These are phyloP conservation scores for Amanita rimosa DNA, from an alignment of 768 basidiomycete genomes.

Conservation along the genomic window DNA sequence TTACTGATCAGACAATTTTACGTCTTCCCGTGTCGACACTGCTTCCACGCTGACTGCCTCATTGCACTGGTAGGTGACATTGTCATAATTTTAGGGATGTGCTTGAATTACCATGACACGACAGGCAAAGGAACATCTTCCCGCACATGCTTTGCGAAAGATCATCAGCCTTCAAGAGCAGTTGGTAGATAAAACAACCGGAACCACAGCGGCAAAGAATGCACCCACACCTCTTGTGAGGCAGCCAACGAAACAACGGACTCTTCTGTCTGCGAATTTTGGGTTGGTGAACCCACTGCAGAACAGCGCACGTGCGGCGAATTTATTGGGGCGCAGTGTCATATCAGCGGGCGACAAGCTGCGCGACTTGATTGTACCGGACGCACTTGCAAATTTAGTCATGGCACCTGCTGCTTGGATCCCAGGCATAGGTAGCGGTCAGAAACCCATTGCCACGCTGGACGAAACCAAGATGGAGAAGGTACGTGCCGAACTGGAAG, in stretches of 20 bases:
- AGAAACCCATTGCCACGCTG: constrained; percentile 28
- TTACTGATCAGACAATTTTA: constrained; percentile 91
- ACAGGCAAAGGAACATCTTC: constrained; percentile 88
- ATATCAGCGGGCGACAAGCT: constrained; percentile 84
- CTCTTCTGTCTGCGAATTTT: constrained; percentile 71
- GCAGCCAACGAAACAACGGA: constrained; percentile 43
- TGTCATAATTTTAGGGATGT: not conserved
- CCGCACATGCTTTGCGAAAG: constrained; percentile 69
- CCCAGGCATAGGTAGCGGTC: constrained; percentile 50
- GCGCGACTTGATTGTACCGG: constrained; percentile 88
- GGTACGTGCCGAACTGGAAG: constrained; percentile 78
- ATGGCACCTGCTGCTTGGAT: constrained; percentile 66
- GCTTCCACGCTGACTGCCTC: constrained; percentile 95
- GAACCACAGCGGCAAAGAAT: constrained; percentile 16
- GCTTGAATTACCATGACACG: constrained; percentile 8
- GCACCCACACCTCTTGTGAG: constrained; percentile 21
- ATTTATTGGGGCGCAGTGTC: constrained; percentile 65
- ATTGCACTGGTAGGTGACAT: constrained; percentile 70
- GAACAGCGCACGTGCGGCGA: constrained; percentile 54
- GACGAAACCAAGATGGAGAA: constrained; percentile 57
- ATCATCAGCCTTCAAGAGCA: constrained; percentile 82
- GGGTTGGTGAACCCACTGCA: constrained; percentile 41
- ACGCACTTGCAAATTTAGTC: constrained; percentile 80
- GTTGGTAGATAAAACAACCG: constrained; percentile 45
- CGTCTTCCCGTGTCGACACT: constrained; percentile 96